Conservation (phyloP, 208 protist species). For the Acanthamoeba healyi region DNA sequence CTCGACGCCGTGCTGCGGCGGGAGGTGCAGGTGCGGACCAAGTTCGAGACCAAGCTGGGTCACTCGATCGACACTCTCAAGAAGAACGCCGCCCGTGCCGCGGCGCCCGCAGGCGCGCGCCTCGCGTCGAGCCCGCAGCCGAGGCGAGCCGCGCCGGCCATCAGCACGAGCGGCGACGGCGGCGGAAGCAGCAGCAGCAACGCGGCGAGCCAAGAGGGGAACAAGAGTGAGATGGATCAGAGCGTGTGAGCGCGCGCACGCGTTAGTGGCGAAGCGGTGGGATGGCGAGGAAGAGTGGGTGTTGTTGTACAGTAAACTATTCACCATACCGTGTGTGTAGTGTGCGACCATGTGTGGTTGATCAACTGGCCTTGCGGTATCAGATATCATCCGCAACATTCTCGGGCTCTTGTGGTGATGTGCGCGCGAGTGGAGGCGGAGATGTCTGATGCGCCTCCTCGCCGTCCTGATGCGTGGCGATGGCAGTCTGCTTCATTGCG, state of each 20-base stretch:
- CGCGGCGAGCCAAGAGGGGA: neutral
- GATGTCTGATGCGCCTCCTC: too few species aligned
- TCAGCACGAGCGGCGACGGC: neutral
- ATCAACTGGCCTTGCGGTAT: too few species aligned
- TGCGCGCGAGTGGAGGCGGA: too few species aligned
- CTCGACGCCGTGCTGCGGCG: neutral
- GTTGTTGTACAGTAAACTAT: conserved; percentile 2
- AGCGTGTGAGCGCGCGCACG: neutral
- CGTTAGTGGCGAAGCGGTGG: too few species aligned
- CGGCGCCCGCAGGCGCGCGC: neutral
- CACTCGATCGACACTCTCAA: conserved; percentile 26
- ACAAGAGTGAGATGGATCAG: conserved; percentile 9
- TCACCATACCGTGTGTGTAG: neutral
- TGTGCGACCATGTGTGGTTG: neutral
- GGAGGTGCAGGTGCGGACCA: neutral
- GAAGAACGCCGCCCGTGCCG: neutral
- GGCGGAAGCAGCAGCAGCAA: neutral
- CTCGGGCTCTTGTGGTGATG: too few species aligned
- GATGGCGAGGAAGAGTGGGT: too few species aligned
- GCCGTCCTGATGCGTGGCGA: neutral
- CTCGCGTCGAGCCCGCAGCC: neutral
- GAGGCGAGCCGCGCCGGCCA: neutral
- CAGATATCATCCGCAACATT: too few species aligned
- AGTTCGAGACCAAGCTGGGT: conserved; percentile 37
- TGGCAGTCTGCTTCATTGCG: too few species aligned